Conservation (phyloP, 495 filamentous ascomycete genomes). For the Acidiella bohemica region DNA sequence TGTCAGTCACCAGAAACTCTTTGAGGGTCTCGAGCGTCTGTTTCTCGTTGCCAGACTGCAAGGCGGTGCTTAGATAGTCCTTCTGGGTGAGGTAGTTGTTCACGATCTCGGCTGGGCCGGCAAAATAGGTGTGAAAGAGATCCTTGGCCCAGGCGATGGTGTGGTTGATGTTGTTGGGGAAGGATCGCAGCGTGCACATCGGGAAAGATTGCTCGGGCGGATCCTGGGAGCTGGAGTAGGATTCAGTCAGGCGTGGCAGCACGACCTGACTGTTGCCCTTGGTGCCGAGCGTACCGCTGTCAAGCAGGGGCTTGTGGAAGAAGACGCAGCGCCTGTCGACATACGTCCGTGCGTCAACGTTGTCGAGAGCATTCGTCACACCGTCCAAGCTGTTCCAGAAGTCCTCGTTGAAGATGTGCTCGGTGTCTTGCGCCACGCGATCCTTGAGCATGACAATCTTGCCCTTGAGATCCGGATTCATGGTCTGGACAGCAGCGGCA, state of each 20-base stretch:
- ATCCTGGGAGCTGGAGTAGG: conserved; percentile 96
- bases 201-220: conserved; percentile 98
- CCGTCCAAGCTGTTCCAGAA: conserved; percentile 89
- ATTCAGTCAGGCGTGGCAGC: conserved; percentile 81
- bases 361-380: conserved; percentile 95
- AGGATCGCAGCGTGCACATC: conserved; percentile 94
- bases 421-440: conserved; percentile 81
- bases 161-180: conserved; percentile 97
- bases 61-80: conserved; percentile 75
- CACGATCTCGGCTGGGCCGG: conserved; percentile 83
- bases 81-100: conserved; percentile 89
- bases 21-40: conserved; percentile 81
- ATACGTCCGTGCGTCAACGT: conserved; percentile 93
- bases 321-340: conserved; percentile 96
- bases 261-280: conserved; percentile 98
- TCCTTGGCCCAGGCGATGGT: conserved; percentile 98
- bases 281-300: conserved; percentile 93
- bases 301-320: conserved; percentile 92
- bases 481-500: conserved; percentile 69
- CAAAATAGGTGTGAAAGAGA: conserved; percentile 85
- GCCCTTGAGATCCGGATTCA: conserved; percentile 85
- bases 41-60: conserved; percentile 94
- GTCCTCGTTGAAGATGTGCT: conserved; percentile 84
- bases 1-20: conserved; percentile 83
- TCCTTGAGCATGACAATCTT: conserved; percentile 78